Evolutionary conservation across 106 monocot species (phyloP), one percentile per base, ranked within the genome.

Genomic region (Apostasia ramifera): DNA sequence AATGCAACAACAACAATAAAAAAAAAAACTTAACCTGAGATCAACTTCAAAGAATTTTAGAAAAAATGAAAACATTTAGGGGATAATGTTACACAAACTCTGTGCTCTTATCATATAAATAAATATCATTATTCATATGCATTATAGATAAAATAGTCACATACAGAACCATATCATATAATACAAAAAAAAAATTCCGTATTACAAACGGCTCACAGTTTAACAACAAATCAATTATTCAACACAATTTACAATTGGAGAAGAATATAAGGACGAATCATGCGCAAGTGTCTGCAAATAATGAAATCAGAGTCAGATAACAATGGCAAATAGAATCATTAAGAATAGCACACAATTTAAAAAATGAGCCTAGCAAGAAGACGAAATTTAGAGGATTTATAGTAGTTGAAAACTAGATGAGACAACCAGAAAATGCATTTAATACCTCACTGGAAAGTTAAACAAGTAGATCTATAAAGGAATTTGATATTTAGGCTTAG

Each of bases 231-330:
- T 63, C 65, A 51, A 47, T 48, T 44, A 50, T 55, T 69, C 61
- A 68, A 61, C 56, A 47, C 76, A 76, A 66, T 66, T 76, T 44
- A 76, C 67, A 43, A 55, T 71, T 13, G 41, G 63, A 10, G 79
- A 48, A 44, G 71, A 69, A 57, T 77, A 82, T 0, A 69, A 68
- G 57, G 71, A 77, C 7, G 81, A 73, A 71, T 88, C 88, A 72
- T 88, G 88, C 10, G 84, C 84, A 47, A 84, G 77, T 9, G 77
- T 81, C 84, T 84, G 77, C 70, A 77, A 71, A 56, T 63, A 38
- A 62, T 8, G 45, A 41, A 8, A 55, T 1, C 38, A 44, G 48
- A 61, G 3, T 6, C 76, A 73, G 4, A 52, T 52, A 52, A 52
- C 10, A 52, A 6, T 52, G 52, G 7, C 52, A 52, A 52, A 52